Evolutionary conservation across 352 stramenopile genomes (phyloP).

Genomic region (Globisporangium orthogonon): DNA sequence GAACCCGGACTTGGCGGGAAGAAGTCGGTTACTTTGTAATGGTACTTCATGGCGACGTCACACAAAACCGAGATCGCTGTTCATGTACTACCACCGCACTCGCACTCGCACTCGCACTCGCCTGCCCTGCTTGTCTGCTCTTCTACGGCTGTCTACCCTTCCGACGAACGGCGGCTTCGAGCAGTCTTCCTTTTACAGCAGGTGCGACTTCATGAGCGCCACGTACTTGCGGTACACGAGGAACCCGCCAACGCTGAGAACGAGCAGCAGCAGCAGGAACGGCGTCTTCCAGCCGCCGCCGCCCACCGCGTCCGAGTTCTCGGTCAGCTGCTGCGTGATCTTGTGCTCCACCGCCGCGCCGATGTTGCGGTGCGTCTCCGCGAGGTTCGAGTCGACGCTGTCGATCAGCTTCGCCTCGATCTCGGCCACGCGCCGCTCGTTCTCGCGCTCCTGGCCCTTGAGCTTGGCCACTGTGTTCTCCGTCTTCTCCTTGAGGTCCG

Average conservation of each 20-base stretch:
- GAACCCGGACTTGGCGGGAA: too few relatives aligned
- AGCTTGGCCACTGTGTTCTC: constrained; percentile 73
- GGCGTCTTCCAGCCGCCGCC: constrained; percentile 72
- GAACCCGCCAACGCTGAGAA: constrained; percentile 32
- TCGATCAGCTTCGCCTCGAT: constrained; percentile 59
- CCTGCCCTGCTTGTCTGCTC: too few relatives aligned
- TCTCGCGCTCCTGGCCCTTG: constrained; percentile 66
- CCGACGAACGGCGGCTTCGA: too few relatives aligned
- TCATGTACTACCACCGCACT: too few relatives aligned
- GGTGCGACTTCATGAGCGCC: constrained; percentile 80
- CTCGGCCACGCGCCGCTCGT: constrained; percentile 64
- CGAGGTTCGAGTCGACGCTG: constrained; percentile 57
- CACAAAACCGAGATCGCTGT: too few relatives aligned
- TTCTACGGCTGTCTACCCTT: too few relatives aligned
- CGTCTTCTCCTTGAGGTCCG: constrained; percentile 84
- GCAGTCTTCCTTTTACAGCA: constrained; percentile 41
- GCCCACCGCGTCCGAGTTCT: constrained; percentile 47
- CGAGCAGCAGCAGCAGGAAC: constrained; percentile 66
- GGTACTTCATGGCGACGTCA: too few relatives aligned
- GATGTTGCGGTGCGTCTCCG: constrained; percentile 51
- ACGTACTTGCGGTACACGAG: constrained; percentile 84
- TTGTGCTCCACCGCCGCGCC: constrained; percentile 63
- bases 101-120: too few relatives aligned
- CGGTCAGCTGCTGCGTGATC: constrained; percentile 71
- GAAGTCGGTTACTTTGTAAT: too few relatives aligned